Percentiles rank a stretch among this genome's conserved stretches.
phyloP scores from a whole-genome alignment of 257 asterid genomes.

The Ballota nigra region DNA sequence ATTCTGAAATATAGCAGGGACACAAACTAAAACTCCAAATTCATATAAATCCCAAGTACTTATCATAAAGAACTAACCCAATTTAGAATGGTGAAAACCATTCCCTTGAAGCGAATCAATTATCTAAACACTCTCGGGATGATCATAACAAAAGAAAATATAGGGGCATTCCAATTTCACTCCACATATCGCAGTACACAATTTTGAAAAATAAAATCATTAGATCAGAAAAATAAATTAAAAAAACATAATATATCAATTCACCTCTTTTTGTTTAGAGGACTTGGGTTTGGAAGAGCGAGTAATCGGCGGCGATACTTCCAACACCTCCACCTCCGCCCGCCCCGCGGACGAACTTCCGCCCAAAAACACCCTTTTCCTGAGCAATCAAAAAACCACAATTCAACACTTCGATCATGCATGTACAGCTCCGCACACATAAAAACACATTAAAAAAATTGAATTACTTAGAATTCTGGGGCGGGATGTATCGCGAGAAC shows the following conservation, averaged over 20 bases:
- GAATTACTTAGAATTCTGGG: conserved; percentile 45
- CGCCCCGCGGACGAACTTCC: conserved; percentile 56
- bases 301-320: conserved; percentile 38
- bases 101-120: conserved; percentile 1
- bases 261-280: conserved; percentile 57
- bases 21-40: not conserved
- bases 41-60: not conserved
- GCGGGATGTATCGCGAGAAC: conserved; percentile 35
- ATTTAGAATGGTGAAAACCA: conserved; percentile 6
- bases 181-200: not conserved
- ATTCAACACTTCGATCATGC: conserved; percentile 29
- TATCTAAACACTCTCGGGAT: not conserved
- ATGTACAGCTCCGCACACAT: conserved; percentile 5
- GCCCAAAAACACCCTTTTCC: conserved; percentile 68
- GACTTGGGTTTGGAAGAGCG: conserved; percentile 36
- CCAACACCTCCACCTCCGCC: conserved; percentile 59
- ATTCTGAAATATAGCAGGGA: not conserved
- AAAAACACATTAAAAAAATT: not conserved
- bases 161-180: not conserved
- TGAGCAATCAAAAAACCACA: conserved; percentile 28
- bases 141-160: not conserved
- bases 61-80: not conserved
- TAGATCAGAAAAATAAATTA: not conserved
- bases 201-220: not conserved
- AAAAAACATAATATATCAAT: not conserved